A percentile compares a stretch with the other conserved stretches of the same genome.
Evolutionary conservation across 208 protist genomes (phyloP).

Genomic region (Acanthamoeba sp.): DNA sequence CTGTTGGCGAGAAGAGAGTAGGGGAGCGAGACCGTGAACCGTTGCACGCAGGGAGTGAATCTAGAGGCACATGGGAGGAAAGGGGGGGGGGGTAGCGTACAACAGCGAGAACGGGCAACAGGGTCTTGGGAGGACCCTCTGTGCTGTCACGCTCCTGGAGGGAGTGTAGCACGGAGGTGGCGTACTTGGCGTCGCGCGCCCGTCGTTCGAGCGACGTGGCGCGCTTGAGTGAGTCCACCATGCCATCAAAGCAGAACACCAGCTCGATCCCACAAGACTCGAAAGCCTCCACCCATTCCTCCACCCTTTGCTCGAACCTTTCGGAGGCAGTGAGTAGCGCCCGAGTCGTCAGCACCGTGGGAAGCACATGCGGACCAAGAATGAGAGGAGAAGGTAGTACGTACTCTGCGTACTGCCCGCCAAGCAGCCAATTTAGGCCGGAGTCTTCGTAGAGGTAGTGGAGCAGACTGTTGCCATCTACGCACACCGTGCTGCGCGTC

Average conservation of each 20-base stretch:
- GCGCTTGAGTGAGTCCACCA: conserved; percentile 42
- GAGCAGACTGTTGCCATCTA: conserved; percentile 53
- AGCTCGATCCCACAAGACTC: background rate
- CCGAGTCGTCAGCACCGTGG: background rate
- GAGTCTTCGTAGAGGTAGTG: conserved; percentile 20
- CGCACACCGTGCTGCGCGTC: background rate
- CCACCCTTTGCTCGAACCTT: conserved; percentile 2
- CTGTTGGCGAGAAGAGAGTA: background rate
- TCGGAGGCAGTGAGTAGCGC: background rate
- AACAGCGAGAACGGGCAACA: background rate
- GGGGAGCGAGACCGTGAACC: no score
- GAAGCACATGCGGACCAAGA: background rate
- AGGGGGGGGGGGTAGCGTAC: background rate
- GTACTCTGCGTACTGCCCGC: conserved; percentile 46
- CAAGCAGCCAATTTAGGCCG: conserved; percentile 45
- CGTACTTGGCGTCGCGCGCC: background rate
- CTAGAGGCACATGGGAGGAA: no score
- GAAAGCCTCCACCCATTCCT: conserved; percentile 8
- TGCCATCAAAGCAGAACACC: conserved; percentile 47
- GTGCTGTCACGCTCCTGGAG: background rate
- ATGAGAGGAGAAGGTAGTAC: background rate
- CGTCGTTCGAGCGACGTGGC: conserved; percentile 48
- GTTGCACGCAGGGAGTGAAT: background rate
- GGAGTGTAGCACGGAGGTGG: background rate
- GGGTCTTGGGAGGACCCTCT: background rate